Evolutionary conservation across 176 grass and related monocot genomes (phyloP), one percentile per base, ranked within the genome.

Genomic region (Lolium rigidum): DNA sequence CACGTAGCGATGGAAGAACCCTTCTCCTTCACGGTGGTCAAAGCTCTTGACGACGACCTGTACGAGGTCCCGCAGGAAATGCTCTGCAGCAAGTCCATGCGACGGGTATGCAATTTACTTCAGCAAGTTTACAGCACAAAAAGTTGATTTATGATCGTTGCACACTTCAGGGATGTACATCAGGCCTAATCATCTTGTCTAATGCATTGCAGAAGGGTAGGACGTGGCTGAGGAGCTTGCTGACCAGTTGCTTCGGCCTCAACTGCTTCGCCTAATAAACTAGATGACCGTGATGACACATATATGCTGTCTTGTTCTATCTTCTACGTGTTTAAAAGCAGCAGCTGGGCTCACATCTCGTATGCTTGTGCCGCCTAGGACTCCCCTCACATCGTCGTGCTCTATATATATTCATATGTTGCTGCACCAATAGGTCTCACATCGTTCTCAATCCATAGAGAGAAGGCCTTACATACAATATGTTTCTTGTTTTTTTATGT

Each of bases 1-100:
- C 10, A 38, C 2, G 1, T 4, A 13, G 41, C 0, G 0, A 81
- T 43, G 18, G 48, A 66, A 46, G 48, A 66, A 46, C 18, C 16
- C 10, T 69, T 49, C 80, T 39, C 44, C 62, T 14, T 22, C 35
- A 41, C 20, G 51, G 51, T 25, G 66, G 66, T 69, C 10, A n/a
- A 56, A 69, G 80, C 48, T 21, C 66, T 71, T 21, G 80, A 83
- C 35, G 51, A 68, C 1, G 67, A 83, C 67, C 37, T 83, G 7
- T 83, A 83, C 12, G 8, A 69, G 7, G 20, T 72, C 51, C 66
- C 80, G 15, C 4, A 28, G 0, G 20, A 72, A 12, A 58, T 82
- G 35, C n/a, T 72, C 13, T 56, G 10, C 51, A 14, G 21, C 31
- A 83, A 83, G 51, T 28, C 62, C n/a, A 65, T 65, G 2, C 12